These are phyloP conservation scores for Mycogone perniciosa DNA, from an alignment of 2,329 filamentous ascomycete species.

Conservation along the genomic window DNA sequence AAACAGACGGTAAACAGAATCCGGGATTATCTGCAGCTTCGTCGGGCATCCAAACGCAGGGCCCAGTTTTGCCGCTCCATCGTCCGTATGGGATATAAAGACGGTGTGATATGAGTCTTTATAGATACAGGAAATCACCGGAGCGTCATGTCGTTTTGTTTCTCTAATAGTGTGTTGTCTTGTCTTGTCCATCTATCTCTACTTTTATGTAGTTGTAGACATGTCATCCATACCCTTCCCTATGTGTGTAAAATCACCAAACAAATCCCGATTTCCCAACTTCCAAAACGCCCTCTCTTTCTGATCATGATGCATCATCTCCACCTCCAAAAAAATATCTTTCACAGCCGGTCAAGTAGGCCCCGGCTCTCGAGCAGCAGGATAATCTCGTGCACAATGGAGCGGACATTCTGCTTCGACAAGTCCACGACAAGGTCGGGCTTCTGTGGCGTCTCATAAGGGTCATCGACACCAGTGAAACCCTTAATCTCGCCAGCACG, in stretches of 20 bases:
- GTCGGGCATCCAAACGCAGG: too few relatives aligned
- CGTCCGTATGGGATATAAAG: too few relatives aligned
- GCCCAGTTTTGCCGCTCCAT: too few relatives aligned
- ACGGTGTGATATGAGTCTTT: too few relatives aligned
- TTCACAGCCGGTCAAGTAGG: conserved; percentile 65
- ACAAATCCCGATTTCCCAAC: neutral
- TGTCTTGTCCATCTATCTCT: neutral
- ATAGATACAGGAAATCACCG: too few relatives aligned
- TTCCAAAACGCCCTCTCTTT: neutral
- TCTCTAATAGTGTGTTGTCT: too few relatives aligned
- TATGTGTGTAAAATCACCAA: too few relatives aligned
- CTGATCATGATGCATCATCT: neutral
- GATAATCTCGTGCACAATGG: conserved; percentile 94
- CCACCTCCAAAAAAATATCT: neutral
- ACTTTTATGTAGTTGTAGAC: neutral
- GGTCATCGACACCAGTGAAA: conserved; percentile 97
- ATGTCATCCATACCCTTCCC: too few relatives aligned
- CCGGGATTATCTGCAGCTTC: too few relatives aligned
- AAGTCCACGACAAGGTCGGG: conserved; percentile 79
- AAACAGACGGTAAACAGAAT: too few relatives aligned
- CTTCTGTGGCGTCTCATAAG: conserved; percentile 80
- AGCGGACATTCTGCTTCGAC: conserved; percentile 81
- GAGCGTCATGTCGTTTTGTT: too few relatives aligned
- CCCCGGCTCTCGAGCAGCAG: conserved; percentile 85
- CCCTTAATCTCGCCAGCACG: conserved; percentile 89